Evolutionary conservation across 179 eudicot genomes (phyloP), one percentile per base, ranked within the genome.

Genomic region (Silene noctiflora): DNA sequence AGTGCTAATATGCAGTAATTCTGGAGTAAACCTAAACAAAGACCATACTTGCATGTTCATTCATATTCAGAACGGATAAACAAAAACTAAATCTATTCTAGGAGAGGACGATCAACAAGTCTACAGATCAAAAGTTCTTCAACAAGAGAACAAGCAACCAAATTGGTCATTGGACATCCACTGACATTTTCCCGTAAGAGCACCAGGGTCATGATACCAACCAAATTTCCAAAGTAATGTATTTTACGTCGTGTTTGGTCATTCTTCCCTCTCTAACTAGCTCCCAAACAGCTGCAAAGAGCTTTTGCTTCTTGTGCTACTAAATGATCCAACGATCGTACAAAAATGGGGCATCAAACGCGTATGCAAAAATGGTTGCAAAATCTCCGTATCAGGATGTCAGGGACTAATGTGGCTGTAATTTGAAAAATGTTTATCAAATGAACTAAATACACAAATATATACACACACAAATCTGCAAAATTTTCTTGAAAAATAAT

Each of bases 61-160:
- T 19, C 11, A 60, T 5, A 39, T n/a, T 4, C 56, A 42, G 58
- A 44, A 56, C 61, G n/a, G 17, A 24, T 51, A 14, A 66, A 11
- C 1, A 25, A 20, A 44, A 48, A 16, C 27, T 64, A 64, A 29
- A 51, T 5, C 29, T 51, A 51, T 24, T 17, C 22, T 27, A 70
- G 33, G 67, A 61, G 59, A 74, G 19, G 33, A 73, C 10, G 69
- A 63, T 66, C 66, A 31, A 13, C 24, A 59, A 27, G 67, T 39
- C 24, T 20, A n/a, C 33, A 20, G 31, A 73, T 31, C 76, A 35
- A 58, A n/a, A 60, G 67, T 73, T 55, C 25, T 58, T 31, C 17
- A 59, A 33, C 76, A 19, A 33, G 59, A 31, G 29, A 31, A n/a
- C 11, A 31, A 10, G 61, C 33, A 27, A 31, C 3, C 39, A 65